These are phyloP conservation scores for Cytospora schulzeri DNA, from an alignment of 2,329 filamentous ascomycete genomes.

Conservation along the genomic window DNA sequence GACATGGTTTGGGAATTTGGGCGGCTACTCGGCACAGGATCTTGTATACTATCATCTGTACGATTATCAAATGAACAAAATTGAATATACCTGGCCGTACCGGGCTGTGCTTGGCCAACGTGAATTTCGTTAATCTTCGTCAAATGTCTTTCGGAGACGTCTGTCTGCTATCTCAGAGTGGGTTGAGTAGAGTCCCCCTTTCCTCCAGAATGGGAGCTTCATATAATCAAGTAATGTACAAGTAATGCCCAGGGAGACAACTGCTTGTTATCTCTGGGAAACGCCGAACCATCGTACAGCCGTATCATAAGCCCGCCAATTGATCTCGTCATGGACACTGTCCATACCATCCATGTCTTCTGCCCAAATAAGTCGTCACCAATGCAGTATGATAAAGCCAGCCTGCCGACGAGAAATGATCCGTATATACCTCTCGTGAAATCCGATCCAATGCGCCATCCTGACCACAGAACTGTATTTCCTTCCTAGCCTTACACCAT, in stretches of 20 bases:
- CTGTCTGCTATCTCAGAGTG: conserved; percentile 9
- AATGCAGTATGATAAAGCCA: background rate
- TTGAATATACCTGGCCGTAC: background rate
- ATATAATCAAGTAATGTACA: conserved; percentile 15
- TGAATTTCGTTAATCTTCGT: background rate
- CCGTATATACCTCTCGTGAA: background rate
- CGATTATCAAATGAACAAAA: background rate
- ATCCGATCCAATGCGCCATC: background rate
- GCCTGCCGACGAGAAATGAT: background rate
- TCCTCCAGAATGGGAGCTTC: conserved; percentile 13
- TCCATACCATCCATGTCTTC: background rate
- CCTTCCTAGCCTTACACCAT: no score
- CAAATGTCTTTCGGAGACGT: background rate
- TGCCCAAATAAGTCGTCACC: background rate
- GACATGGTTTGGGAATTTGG: background rate
- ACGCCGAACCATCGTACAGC: conserved; percentile 4
- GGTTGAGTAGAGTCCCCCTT: conserved; percentile 4
- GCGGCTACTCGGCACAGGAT: background rate
- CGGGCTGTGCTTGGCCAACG: background rate
- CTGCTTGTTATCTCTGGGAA: background rate
- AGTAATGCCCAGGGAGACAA: background rate
- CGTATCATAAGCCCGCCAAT: background rate
- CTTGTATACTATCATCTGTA: conserved; percentile 11
- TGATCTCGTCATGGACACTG: background rate
- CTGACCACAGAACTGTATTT: background rate